Conservation (phyloP, 1,139 yeast genomes). For the Yamadazyma kanchanaburiensis region DNA sequence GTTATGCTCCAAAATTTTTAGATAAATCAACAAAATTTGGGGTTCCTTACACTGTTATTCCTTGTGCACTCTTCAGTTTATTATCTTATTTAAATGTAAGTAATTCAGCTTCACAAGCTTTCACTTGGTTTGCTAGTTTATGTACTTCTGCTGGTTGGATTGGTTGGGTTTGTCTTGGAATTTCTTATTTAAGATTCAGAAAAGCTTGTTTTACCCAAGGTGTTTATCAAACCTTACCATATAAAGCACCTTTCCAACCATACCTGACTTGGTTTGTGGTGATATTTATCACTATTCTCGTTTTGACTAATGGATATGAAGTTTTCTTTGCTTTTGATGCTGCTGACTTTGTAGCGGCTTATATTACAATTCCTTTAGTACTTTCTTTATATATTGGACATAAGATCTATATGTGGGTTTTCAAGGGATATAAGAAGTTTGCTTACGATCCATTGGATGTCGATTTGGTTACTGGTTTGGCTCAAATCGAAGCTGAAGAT, state of each 20-base stretch:
- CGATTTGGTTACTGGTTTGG: slow-evolving; percentile 12
- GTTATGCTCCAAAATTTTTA: slow-evolving; percentile 58
- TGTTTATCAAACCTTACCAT: slow-evolving; percentile 46
- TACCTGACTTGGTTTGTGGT: slow-evolving; percentile 51
- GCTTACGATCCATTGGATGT: slow-evolving; percentile 7
- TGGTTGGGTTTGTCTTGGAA: slow-evolving; percentile 20
- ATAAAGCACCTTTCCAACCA: slow-evolving; percentile 47
- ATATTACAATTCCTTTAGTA: slow-evolving; percentile 49
- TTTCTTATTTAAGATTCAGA: slow-evolving; percentile 51
- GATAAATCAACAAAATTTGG: slow-evolving; percentile 62
- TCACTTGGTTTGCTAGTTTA: slow-evolving; percentile 65
- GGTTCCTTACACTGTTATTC: slow-evolving; percentile 30
- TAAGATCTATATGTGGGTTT: slow-evolving; percentile 18
- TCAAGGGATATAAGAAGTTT: slow-evolving; percentile 25
- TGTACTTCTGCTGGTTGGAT: slow-evolving; percentile 50
- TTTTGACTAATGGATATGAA: slow-evolving; percentile 59
- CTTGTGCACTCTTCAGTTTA: slow-evolving; percentile 22
- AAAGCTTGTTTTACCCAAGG: slow-evolving; percentile 44
- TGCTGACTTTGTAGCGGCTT: slow-evolving; percentile 58
- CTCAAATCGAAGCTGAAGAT: slow-evolving; percentile 18
- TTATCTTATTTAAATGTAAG: slow-evolving; percentile 63
- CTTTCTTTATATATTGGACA: slow-evolving; percentile 14
- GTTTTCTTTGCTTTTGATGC: slow-evolving; percentile 52
- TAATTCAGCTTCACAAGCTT: slow-evolving; percentile 49
- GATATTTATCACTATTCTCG: slow-evolving; percentile 38